Evolutionary conservation across 2,329 filamentous ascomycete genomes (phyloP).

Genomic region (Fusarium nodosum): DNA sequence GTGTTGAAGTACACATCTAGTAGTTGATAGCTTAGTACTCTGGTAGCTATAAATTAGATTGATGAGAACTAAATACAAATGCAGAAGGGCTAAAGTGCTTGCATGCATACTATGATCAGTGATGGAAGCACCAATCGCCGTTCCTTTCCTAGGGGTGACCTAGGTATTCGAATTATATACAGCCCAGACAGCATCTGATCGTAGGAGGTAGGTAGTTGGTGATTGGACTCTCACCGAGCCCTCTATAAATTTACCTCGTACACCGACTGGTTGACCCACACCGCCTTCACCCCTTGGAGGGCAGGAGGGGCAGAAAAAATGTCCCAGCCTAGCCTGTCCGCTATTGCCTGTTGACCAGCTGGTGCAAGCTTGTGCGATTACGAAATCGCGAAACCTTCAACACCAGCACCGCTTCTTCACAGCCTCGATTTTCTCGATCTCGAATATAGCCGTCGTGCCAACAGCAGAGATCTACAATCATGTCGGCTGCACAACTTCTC

Average conservation of each 20-base stretch:
- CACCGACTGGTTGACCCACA: slow-evolving; percentile 35
- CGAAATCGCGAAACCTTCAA: slow-evolving; percentile 49
- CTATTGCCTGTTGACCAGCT: slow-evolving; percentile 50
- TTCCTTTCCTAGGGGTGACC: background rate
- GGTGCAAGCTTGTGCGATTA: slow-evolving; percentile 52
- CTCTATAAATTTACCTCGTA: slow-evolving; percentile 39
- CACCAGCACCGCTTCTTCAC: slow-evolving; percentile 36
- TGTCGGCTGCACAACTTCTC: slow-evolving; percentile 98
- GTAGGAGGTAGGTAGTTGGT: background rate
- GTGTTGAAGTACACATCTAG: background rate
- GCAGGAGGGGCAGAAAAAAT: slow-evolving; percentile 54
- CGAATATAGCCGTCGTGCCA: slow-evolving; percentile 43
- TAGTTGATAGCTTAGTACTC: background rate
- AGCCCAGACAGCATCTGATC: background rate
- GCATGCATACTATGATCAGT: background rate
- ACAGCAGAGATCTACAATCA: slow-evolving; percentile 57
- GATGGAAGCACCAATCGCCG: background rate
- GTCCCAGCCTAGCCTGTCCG: slow-evolving; percentile 50
- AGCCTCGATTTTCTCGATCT: slow-evolving; percentile 38
- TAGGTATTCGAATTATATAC: background rate
- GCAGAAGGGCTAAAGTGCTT: background rate
- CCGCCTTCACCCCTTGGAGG: slow-evolving; percentile 50
- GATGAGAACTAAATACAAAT: background rate
- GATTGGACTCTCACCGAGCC: slow-evolving; percentile 43
- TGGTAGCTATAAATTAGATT: background rate